These are phyloP conservation scores for Pseudevernia furfuracea DNA, from an alignment of 495 filamentous ascomycete species.

Conservation along the genomic window DNA sequence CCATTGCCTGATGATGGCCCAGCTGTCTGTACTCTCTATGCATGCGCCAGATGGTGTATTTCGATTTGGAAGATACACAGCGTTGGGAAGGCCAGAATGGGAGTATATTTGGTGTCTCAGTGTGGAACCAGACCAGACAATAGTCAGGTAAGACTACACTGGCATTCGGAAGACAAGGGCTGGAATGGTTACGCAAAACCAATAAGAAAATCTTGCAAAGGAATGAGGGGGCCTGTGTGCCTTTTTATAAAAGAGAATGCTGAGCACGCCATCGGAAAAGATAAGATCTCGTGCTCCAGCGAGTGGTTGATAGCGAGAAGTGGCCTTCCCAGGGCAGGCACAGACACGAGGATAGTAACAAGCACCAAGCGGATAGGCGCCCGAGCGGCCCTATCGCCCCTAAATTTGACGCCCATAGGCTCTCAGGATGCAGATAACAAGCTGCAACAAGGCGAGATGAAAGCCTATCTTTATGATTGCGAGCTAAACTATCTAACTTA, in stretches of 20 bases:
- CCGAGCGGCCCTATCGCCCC: background rate
- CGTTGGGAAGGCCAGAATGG: background rate
- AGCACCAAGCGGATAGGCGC: background rate
- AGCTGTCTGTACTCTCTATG: background rate
- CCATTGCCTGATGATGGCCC: background rate
- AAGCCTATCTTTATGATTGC: background rate
- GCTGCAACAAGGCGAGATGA: conserved; percentile 6
- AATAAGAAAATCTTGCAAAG: background rate
- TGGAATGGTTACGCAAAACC: background rate
- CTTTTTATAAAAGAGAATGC: conserved; percentile 8
- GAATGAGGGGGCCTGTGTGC: background rate
- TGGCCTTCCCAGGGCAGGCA: background rate
- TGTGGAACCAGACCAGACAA: background rate
- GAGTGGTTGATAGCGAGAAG: conserved; percentile 12
- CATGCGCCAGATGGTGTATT: background rate
- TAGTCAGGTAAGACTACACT: background rate
- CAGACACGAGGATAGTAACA: background rate
- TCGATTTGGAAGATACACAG: background rate
- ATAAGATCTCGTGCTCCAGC: conserved; percentile 14
- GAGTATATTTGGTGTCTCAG: background rate
- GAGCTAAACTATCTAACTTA: background rate
- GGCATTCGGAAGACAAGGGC: background rate
- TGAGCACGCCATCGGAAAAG: conserved; percentile 15
- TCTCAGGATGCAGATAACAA: background rate
- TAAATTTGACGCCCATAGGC: background rate